Base-by-base conservation (phyloP, 1,284 basidiomycete species). In the Cryptococcus sp. region DNA sequence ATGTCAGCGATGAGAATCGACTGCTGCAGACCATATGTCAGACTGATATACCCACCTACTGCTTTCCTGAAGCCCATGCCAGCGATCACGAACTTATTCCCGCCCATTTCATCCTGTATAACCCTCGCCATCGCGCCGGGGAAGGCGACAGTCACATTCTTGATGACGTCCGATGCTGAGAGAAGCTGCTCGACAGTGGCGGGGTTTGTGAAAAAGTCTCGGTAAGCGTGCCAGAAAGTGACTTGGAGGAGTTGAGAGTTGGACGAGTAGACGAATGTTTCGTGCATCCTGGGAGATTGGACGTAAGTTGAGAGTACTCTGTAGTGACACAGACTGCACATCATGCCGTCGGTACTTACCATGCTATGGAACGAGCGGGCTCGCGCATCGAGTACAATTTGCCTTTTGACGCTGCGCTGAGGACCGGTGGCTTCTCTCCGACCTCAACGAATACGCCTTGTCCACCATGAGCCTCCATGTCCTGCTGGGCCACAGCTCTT, bases 171-270 rank as follows among this genome's bases (percentile, higher is more conserved):
- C 7, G 72, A 70, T 4, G 76, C 78, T 46, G 64, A 62, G n/a
- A 78, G 53, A 11, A 78, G 57, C 49, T 68, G 69, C 50, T 77
- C 69, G 30, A 70, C 63, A 19, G 71, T 69, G 3, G 61, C 49
- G 3, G 66, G 60, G 51, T 68, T 61, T 16, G 61, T 60, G 68
- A 79, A 79, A 54, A 77, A 76, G 54, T 74, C 72, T 11, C 72
- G 67, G 58, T 79, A 79, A 20, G 75, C 71, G 43, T 73, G 71
- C 76, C 76, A 79, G 64, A 79, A 77, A 0, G 70, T 69, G n/a
- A 76, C 73, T 59, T 79, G 78, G 27, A 72, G 67, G 10, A 78
- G 50, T 52, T 78, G 71, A 1, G 73, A 67, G 13, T 59, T 65
- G 1, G 76, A 70, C 50, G 65, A 72, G 57, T 77, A 72, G 38